These are phyloP conservation scores for Ophiosphaerella korrae DNA, from an alignment of 2,329 filamentous ascomycete genomes.

Conservation along the genomic window DNA sequence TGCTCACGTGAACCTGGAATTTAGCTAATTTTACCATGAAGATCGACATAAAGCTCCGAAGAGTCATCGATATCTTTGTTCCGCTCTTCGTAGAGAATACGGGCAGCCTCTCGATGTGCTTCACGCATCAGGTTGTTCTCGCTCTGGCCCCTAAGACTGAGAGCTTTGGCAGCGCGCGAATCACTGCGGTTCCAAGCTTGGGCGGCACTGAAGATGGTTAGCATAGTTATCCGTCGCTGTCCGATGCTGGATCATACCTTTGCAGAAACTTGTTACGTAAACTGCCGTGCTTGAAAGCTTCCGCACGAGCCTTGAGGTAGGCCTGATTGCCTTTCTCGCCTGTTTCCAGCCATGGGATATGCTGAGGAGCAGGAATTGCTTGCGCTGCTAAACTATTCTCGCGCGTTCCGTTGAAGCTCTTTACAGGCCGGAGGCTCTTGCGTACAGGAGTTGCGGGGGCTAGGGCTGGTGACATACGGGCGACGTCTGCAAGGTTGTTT, in stretches of 20 bases:
- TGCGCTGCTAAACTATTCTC: constrained; percentile 83
- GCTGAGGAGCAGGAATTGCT: constrained; percentile 83
- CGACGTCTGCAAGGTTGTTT: constrained; percentile 87
- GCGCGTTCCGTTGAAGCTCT: constrained; percentile 67
- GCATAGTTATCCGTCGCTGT: background rate
- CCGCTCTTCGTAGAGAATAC: constrained; percentile 89
- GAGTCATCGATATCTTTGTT: constrained; percentile 68
- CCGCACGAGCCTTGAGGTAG: constrained; percentile 91
- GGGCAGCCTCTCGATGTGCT: constrained; percentile 91
- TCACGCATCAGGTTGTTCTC: constrained; percentile 98
- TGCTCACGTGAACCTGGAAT: background rate
- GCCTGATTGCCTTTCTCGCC: constrained; percentile 88
- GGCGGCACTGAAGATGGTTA: constrained; percentile 68
- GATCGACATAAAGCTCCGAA: constrained; percentile 87
- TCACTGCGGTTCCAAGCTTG: constrained; percentile 99
- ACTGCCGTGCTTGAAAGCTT: constrained; percentile 96
- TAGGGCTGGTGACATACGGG: constrained; percentile 93
- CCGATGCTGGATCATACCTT: constrained; percentile 61
- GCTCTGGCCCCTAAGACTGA: constrained; percentile 90
- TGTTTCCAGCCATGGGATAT: constrained; percentile 96
- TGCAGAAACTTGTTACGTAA: constrained; percentile 96
- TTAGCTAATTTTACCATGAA: constrained; percentile 65
- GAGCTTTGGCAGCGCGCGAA: constrained; percentile 90
- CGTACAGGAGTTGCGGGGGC: constrained; percentile 62
- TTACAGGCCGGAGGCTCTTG: constrained; percentile 67